Base-by-base conservation (phyloP, 2,329 filamentous ascomycete species). In the Fusarium torulosum region DNA sequence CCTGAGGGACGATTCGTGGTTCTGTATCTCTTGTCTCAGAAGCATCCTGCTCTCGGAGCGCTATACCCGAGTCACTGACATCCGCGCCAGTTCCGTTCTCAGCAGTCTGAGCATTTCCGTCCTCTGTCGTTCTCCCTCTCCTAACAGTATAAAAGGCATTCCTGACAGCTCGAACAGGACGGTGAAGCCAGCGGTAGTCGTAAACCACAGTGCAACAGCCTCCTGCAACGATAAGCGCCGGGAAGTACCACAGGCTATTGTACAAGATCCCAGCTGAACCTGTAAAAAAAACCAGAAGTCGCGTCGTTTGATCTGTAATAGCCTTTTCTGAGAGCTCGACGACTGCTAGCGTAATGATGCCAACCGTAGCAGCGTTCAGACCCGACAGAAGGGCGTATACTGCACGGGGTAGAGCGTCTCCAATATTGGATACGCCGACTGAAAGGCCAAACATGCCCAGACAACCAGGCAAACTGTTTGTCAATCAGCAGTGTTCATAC, bases 201-300 rank as follows among this genome's bases (percentile, higher is more conserved):
- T 14, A 49, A 0, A 65, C 0, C 0, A 65, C 1, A 3, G 17
- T 49, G 1, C 42, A 37, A 0, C 31, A 47, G 6, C 61, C 61
- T 0, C 31, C 8, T 1, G 14, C 31, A n/a, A 53, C 20, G 0
- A 64, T 59, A 0, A 93, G 73, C 0, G 87, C 71, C 0, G 91
- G 91, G 44, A 92, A 93, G 67, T 91, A 94, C 91, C 91, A 94
- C 0, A 93, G 77, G 0, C 90, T 86, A 49, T 88, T 92, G 69
- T 93, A 93, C 47, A 91, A 81, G 67, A 93, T 78, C 0, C 90
- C 91, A 0, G 89, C 90, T 10, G 84, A 82, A 1, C 82, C 91
- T 4, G 85, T 85, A 8, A 89, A 71, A 14, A 92, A 89, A 0
- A 93, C 87, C 3, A 93, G 69, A 0, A 89, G 78, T 2, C 90